Evolutionary conservation across 371 early-diverging fungal genomes (phyloP), one percentile per base, ranked within the genome.

Genomic region (Globomyces sp.): DNA sequence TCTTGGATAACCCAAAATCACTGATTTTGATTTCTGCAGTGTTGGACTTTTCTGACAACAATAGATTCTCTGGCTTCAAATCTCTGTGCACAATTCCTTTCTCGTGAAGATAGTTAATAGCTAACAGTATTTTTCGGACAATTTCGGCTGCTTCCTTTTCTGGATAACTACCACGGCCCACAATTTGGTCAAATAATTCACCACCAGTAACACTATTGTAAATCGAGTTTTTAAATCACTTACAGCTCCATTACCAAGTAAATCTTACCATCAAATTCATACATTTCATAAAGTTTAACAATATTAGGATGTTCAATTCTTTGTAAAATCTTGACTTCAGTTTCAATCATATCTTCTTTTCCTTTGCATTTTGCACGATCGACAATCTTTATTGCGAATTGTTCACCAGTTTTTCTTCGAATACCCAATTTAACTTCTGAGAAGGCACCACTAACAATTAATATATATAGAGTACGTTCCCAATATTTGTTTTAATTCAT

Each of bases 1-100:
- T 90, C 73, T 92, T 94, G 49, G 96, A 94, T 48, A 97, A 75
- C 0, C 98, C 98, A 83, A 97, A 97, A 74, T 97, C 98, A 34
- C 92, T 87, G 41, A 97, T 86, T 83, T 95, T 95, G 69, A 96
- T 80, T 57, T 86, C 89, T 48, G 81, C 65, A 37, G 36, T 42
- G 61, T 68, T 80, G 75, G 71, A 86, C 57, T 75, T 79, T 72
- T 82, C 81, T 1, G 81, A 83, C 2, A 82, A 78, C 42, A 96
- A 74, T 2, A 96, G 87, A 78, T 92, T 89, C 72, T 92, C 92
- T 44, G 94, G 92, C 83, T 90, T 90, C 44, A 90, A 69, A 70
- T 90, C 90, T 41, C 90, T 74, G 68, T 90, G 88, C 1, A 80
- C 82, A 37, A 89, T 86, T 3, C 85, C 87, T 40, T 76, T 63